These are phyloP conservation scores for Lagenaria siceraria DNA, from an alignment of 306 rosid species.

Conservation along the genomic window DNA sequence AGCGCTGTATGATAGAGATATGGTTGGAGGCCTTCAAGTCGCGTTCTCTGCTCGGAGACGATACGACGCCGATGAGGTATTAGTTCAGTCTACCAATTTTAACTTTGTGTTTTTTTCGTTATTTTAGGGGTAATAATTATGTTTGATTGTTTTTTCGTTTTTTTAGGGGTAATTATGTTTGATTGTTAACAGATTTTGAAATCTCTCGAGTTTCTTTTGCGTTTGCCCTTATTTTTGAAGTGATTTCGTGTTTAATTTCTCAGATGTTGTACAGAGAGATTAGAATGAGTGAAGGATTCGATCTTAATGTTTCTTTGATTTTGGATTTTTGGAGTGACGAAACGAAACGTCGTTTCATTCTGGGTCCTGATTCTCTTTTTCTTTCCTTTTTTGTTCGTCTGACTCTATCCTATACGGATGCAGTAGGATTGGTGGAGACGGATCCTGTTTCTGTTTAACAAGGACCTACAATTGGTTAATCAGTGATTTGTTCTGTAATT, in stretches of 20 bases:
- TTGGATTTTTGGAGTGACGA: background rate
- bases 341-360: background rate
- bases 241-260: background rate
- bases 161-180: background rate
- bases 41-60: slow-evolving; percentile 48
- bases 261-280: background rate
- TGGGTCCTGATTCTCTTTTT: background rate
- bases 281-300: background rate
- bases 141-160: background rate
- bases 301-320: background rate
- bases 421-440: background rate
- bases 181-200: background rate
- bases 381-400: background rate
- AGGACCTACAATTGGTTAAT: background rate
- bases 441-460: background rate
- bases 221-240: background rate
- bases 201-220: background rate
- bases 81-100: background rate
- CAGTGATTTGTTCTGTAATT: background rate
- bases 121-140: background rate
- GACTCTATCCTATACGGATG: background rate
- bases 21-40: slow-evolving; percentile 58
- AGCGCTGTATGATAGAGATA: slow-evolving; percentile 58
- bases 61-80: slow-evolving; percentile 6
- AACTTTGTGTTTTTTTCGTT: background rate